Evolutionary conservation across 2,329 filamentous ascomycete genomes (phyloP).

Genomic region (Curvularia sp.): DNA sequence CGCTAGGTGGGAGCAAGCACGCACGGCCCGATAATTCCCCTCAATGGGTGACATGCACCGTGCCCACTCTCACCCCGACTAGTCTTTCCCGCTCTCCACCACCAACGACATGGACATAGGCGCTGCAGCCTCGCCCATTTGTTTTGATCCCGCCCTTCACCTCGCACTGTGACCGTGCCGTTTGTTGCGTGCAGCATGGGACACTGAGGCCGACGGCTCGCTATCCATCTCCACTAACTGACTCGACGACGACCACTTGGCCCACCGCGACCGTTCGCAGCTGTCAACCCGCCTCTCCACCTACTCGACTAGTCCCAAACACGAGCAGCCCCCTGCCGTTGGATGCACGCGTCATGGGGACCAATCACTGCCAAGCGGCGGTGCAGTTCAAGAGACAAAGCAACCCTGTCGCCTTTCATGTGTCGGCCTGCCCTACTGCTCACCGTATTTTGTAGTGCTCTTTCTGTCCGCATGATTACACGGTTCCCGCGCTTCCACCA

Average conservation of each 20-base stretch:
- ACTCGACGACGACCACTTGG: neutral
- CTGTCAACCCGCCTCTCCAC: conserved; percentile 10
- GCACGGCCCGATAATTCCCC: conserved; percentile 29
- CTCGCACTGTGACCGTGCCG: neutral
- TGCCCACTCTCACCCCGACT: conserved; percentile 16
- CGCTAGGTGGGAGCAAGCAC: conserved; percentile 27
- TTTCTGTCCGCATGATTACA: conserved; percentile 1
- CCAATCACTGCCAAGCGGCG: conserved; percentile 20
- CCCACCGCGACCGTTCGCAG: conserved; percentile 4
- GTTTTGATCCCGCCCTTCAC: neutral
- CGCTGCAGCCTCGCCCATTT: conserved; percentile 24
- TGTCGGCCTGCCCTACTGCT: conserved; percentile 13
- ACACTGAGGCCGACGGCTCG: neutral
- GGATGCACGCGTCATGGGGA: conserved; percentile 25
- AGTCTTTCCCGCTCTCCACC: conserved; percentile 15
- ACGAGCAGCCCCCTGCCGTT: conserved; percentile 15
- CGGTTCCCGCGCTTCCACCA: conserved; percentile 10
- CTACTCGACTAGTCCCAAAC: conserved; percentile 14
- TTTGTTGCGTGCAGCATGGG: neutral
- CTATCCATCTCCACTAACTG: neutral
- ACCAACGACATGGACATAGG: conserved; percentile 8
- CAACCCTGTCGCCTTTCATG: conserved; percentile 23
- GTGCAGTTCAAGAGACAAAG: conserved; percentile 19
- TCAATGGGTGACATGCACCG: conserved; percentile 18
- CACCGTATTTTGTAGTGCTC: conserved; percentile 27